These are phyloP conservation scores for Bretschneidera sinensis DNA, from an alignment of 345 rosid species.

Conservation along the genomic window DNA sequence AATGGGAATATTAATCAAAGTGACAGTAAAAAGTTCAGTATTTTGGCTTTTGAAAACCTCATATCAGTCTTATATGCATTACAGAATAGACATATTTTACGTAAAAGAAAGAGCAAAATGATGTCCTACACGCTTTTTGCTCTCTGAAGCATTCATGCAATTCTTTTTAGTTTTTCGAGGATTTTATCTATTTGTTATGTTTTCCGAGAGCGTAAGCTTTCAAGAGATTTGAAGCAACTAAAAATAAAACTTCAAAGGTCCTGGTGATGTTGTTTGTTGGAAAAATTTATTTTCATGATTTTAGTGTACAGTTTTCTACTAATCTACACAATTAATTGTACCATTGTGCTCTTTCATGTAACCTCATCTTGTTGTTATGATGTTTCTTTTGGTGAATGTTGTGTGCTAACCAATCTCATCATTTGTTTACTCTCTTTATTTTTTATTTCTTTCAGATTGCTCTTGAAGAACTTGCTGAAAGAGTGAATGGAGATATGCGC, in stretches of 20 bases:
- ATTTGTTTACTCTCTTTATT: neutral
- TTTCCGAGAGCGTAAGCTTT: neutral
- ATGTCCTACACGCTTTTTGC: too few species aligned
- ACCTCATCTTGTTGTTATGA: neutral
- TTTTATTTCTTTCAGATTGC: conserved; percentile 52
- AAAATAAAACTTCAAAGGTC: too few species aligned
- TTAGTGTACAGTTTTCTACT: neutral
- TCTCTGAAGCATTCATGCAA: neutral
- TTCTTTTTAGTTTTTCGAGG: neutral
- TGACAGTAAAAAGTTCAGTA: neutral
- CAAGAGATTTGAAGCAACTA: neutral
- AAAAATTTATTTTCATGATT: neutral
- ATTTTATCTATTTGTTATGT: too few species aligned
- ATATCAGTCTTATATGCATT: neutral
- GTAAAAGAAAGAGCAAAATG: too few species aligned
- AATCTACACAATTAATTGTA: too few species aligned
- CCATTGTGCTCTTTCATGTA: too few species aligned
- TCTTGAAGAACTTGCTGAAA: conserved; percentile 92
- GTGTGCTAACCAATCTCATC: conserved; percentile 11
- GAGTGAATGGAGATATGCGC: conserved; percentile 94
- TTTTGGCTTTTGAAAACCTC: neutral
- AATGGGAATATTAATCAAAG: neutral
- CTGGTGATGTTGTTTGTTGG: neutral
- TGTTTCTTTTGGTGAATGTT: conserved; percentile 12
- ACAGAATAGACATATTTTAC: neutral